phyloP scores from a whole-genome alignment of 257 asterid species.

The Nicotiana tomentosiformis region DNA sequence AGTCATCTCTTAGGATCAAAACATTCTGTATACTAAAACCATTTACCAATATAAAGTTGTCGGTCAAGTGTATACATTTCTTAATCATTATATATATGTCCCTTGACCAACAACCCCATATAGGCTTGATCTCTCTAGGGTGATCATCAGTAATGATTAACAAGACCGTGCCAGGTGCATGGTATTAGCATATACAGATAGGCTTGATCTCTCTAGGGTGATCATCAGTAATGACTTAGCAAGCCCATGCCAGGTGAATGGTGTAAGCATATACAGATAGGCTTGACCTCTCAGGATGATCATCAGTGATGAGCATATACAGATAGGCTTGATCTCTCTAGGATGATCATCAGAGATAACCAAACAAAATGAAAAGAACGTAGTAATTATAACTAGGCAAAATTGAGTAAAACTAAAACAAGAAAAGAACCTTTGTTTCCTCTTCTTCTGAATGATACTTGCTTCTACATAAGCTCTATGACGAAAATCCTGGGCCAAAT shows the following conservation, averaged over 20 bases:
- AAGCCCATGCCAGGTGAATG: background rate
- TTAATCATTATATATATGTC: background rate
- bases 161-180: background rate
- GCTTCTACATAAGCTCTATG: slow-evolving; percentile 83
- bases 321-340: background rate
- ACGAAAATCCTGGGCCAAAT: slow-evolving; percentile 71
- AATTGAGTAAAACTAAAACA: slow-evolving; percentile 10
- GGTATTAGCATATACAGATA: background rate
- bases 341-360: background rate
- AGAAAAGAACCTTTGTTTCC: slow-evolving; percentile 56
- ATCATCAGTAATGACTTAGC: background rate
- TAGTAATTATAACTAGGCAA: background rate
- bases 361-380: background rate
- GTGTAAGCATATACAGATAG: background rate
- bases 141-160: background rate
- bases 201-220: background rate
- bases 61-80: background rate
- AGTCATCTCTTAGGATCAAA: too few relatives aligned
- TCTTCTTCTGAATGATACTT: slow-evolving; percentile 45
- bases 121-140: background rate
- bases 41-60: background rate
- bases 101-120: background rate
- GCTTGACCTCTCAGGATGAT: background rate
- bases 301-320: background rate
- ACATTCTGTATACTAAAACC: background rate